Base-by-base conservation (phyloP, 208 protist species). In the Acanthamoeba rhysodes region DNA sequence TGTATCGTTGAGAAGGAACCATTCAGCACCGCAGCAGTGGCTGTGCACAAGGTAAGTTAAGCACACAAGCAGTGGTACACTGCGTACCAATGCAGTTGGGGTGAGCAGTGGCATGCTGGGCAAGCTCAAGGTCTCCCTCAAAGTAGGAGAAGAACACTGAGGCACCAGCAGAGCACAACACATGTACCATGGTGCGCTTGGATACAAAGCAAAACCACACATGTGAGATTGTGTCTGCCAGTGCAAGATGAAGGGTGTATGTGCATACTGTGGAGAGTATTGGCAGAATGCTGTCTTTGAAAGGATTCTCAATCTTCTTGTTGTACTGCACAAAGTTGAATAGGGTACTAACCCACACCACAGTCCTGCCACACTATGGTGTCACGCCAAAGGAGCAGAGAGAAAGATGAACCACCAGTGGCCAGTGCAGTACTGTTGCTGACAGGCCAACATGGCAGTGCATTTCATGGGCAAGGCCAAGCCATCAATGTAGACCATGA, bases 391-490 rank as follows among this genome's bases (percentile, higher is more conserved):
- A 34, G 12, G 24, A 74, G 66, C 2, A 72, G 27, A 29, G 20
- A 7, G 8, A 74, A 29, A 29, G 62, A 29, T 8, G 22, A 8
- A 8, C 24, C 27, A 10, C 27, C 4, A n/a, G 62, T 68, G 62
- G 2, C 24, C 2, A n/a, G n/a, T 74, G 27, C 24, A 4, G 66
- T 74, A 74, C 66, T n/a, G 24, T 37, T 34, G 12, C 41, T 41
- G 74, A 12, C 74, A 41, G 2, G 74, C 20, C 10, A 84, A 18
- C 74, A 84, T 84, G 74, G 74, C 41, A 4, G 74, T 50, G 24
- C 74, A 41, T 14, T 84, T 84, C 74, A 53, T 53, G 41, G 74
- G 74, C 41, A 84, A 84, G 20, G 74, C 74, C 41, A 84, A 50
- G 29, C 74, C 74, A 9, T 84, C 74, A 22, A 84, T 84, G 41